Base-by-base conservation (phyloP, 371 early-diverging fungal genomes). In the Choanephora cucurbitarum region DNA sequence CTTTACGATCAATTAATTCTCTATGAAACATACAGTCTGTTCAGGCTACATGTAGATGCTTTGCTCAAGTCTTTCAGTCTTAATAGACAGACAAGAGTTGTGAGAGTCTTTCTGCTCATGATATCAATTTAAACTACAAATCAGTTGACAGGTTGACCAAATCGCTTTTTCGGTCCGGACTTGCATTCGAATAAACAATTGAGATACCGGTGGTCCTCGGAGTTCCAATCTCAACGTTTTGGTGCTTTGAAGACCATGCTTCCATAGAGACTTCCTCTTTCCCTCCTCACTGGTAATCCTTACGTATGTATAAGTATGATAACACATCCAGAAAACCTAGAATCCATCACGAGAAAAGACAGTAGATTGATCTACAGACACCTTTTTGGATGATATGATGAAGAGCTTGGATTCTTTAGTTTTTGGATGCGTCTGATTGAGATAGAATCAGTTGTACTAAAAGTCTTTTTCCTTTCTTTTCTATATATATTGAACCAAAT, bases 281-380 rank as follows among this genome's bases (percentile, higher is more conserved):
- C 60, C 65, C 60, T 28, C 55, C 56, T 65, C 60, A 55, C 52
- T 48, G 65, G 65, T 65, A 65, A 65, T 64, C 55, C 60, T 58
- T 59, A 64, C 60, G 64, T 65, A 65, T 39, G 55, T 65, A 52
- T 50, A 46, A n/a, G 24, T 31, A 33, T 51, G 55, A 37, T 43
- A 1, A 42, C 33, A 37, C 32, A 47, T 52, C 44, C 55, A 49
- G 49, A 33, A n/a, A 50, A 10, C 44, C 45, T 54, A 24, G 23
- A 51, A 21, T 22, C 28, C 37, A 41, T 32, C 32, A 34, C 32
- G 22, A 40, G 22, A 17, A 32, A 52, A 14, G 33, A 46, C 28
- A 17, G 32, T 45, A 45, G 41, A 60, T 37, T 14, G 13, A 37
- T 37, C 37, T 28, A 28, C 28, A 28, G 28, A 28, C 7, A 7